A percentile compares a stretch with the other conserved stretches of the same genome.
Evolutionary conservation across 2,329 filamentous ascomycete species (phyloP).

Genomic region (Helotiales sp.): DNA sequence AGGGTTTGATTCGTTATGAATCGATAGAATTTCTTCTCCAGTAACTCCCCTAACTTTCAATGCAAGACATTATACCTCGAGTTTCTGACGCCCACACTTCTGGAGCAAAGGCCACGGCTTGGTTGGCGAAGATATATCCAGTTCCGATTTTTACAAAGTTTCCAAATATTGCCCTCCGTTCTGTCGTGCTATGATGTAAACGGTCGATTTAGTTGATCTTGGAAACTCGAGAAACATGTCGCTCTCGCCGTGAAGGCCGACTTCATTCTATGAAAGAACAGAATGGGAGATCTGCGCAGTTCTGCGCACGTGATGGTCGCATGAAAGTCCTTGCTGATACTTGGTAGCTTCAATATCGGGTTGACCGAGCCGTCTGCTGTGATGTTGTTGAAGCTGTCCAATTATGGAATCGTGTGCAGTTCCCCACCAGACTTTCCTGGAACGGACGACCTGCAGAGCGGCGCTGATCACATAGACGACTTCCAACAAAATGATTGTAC

Average conservation of each 20-base stretch:
- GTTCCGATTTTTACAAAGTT: neutral
- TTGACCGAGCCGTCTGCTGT: neutral
- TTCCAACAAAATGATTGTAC: neutral
- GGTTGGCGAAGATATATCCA: too few relatives aligned
- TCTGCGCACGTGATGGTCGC: neutral
- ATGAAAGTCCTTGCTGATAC: neutral
- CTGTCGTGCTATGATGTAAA: neutral
- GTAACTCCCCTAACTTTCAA: too few relatives aligned
- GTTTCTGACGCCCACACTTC: too few relatives aligned
- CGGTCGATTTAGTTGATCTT: neutral
- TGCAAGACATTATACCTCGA: neutral
- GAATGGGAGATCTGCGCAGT: neutral
- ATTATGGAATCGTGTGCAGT: neutral
- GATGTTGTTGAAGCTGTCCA: neutral
- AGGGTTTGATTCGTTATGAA: too few relatives aligned
- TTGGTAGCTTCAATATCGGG: neutral
- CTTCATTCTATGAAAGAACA: neutral
- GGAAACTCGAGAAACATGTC: neutral
- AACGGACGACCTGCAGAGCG: neutral
- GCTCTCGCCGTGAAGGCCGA: neutral
- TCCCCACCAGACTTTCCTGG: neutral
- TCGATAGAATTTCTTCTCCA: too few relatives aligned
- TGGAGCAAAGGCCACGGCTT: too few relatives aligned
- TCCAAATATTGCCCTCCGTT: neutral
- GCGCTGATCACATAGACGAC: neutral